Conservation (phyloP, 2,329 filamentous ascomycete genomes). For the Orbilia quercus region DNA sequence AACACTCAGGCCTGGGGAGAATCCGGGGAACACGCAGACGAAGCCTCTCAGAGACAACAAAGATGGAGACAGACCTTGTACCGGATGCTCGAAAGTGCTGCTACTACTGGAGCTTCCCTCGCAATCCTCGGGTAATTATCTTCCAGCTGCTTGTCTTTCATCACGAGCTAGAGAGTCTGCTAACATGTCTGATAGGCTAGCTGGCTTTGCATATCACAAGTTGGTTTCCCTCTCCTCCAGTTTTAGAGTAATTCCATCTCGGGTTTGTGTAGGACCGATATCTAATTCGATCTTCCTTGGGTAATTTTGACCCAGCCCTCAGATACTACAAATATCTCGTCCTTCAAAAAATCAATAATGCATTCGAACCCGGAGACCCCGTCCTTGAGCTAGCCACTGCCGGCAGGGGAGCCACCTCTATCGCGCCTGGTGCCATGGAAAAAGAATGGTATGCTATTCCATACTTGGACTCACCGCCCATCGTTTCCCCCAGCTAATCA, state of each 20-base stretch:
- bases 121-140: slow-evolving; percentile 72
- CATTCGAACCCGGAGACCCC: slow-evolving; percentile 91
- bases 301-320: slow-evolving; percentile 66
- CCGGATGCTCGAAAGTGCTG: slow-evolving; percentile 79
- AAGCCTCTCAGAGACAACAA: slow-evolving; percentile 11
- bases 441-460: slow-evolving; percentile 61
- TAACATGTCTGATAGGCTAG: slow-evolving; percentile 62
- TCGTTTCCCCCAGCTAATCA: not conserved
- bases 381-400: slow-evolving; percentile 80
- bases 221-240: slow-evolving; percentile 61
- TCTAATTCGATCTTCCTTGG: slow-evolving; percentile 54
- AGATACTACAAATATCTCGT: slow-evolving; percentile 85
- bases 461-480: not conserved
- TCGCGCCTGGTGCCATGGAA: slow-evolving; percentile 53
- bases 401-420: slow-evolving; percentile 35
- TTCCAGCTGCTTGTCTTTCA: not conserved
- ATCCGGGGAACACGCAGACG: slow-evolving; percentile 25
- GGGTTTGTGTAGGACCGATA: slow-evolving; percentile 13
- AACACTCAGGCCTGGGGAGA: slow-evolving; percentile 57
- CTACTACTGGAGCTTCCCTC: slow-evolving; percentile 80
- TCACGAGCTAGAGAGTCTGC: not conserved
- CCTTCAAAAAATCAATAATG: slow-evolving; percentile 89
- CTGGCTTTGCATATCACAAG: slow-evolving; percentile 81
- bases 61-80: slow-evolving; percentile 62
- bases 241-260: slow-evolving; percentile 2